A percentile compares a stretch with the other conserved stretches of the same genome.
Conservation (phyloP, 148 eudicot species). For the Polygonum maritimum region DNA sequence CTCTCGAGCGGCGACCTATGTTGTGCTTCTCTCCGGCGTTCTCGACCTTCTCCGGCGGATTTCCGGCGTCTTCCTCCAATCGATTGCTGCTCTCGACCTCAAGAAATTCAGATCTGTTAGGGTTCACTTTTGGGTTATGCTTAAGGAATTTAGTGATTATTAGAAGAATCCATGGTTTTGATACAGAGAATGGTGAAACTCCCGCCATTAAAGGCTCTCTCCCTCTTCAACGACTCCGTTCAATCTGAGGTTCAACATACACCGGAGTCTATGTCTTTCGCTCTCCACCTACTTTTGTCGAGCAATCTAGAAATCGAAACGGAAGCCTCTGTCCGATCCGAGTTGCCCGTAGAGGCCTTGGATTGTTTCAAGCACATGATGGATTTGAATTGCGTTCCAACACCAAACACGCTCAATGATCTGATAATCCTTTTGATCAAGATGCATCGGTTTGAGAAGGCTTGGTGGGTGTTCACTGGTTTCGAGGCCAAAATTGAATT, state of each 20-base stretch:
- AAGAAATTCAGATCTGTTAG: too few relatives aligned
- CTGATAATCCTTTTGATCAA: conserved; percentile 34
- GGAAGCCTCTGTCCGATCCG: conserved; percentile 35
- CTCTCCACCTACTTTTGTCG: conserved; percentile 38
- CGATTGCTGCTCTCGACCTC: too few relatives aligned
- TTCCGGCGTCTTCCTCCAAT: too few relatives aligned
- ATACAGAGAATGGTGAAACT: conserved; percentile 37
- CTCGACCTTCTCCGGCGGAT: too few relatives aligned
- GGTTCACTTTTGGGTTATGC: too few relatives aligned
- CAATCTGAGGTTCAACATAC: too few relatives aligned
- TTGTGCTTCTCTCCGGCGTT: too few relatives aligned
- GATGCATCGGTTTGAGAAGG: conserved; percentile 29
- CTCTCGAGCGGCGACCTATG: too few relatives aligned
- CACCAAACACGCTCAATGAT: conserved; percentile 31
- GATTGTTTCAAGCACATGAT: conserved; percentile 38
- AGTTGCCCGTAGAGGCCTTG: conserved; percentile 30
- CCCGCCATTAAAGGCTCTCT: conserved; percentile 40
- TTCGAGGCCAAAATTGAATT: conserved; percentile 28
- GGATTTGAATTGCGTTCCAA: conserved; percentile 25
- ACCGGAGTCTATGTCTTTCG: conserved; percentile 36
- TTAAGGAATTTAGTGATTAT: too few relatives aligned
- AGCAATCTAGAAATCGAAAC: conserved; percentile 31
- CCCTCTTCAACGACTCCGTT: conserved; percentile 36
- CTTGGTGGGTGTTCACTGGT: conserved; percentile 43
- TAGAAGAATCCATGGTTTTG: conserved; percentile 5